A percentile compares a stretch with the other conserved stretches of the same genome.
Evolutionary conservation across 1,284 basidiomycete genomes (phyloP).

Genomic region (Ganoderma sinense): DNA sequence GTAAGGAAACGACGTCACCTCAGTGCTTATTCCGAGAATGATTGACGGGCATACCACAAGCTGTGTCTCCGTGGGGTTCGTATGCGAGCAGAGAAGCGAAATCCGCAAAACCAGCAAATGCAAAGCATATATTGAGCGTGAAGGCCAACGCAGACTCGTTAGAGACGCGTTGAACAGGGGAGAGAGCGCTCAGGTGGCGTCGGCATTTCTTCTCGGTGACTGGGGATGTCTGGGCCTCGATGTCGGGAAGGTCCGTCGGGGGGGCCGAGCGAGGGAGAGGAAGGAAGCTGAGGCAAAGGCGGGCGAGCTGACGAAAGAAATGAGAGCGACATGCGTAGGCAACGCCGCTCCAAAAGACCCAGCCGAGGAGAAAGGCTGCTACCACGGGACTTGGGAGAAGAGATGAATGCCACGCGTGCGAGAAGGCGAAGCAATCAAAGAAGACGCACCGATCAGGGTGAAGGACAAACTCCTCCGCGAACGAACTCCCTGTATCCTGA

Average conservation of each 20-base stretch:
- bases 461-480: conserved; percentile 29
- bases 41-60: conserved; percentile 47
- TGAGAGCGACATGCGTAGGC: conserved; percentile 43
- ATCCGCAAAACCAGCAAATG: conserved; percentile 51
- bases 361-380: conserved; percentile 57
- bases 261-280: background rate
- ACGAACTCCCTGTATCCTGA: conserved; percentile 26
- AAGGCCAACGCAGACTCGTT: conserved; percentile 44
- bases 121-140: conserved; percentile 52
- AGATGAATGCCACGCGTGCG: conserved; percentile 11
- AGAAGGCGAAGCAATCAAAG: conserved; percentile 4
- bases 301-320: conserved; percentile 32
- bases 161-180: conserved; percentile 13
- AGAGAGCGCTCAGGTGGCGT: background rate
- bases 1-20: background rate
- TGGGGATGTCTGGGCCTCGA: conserved; percentile 22
- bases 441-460: conserved; percentile 41
- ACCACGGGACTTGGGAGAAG: conserved; percentile 49
- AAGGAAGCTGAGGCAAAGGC: conserved; percentile 24
- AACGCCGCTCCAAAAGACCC: conserved; percentile 55
- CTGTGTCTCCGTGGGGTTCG: conserved; percentile 33
- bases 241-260: conserved; percentile 9
- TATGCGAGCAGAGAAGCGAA: conserved; percentile 53
- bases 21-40: background rate
- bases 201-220: conserved; percentile 10